Evolutionary conservation across 2,329 filamentous ascomycete genomes (phyloP).

Genomic region (Talaromyces rugulosus): DNA sequence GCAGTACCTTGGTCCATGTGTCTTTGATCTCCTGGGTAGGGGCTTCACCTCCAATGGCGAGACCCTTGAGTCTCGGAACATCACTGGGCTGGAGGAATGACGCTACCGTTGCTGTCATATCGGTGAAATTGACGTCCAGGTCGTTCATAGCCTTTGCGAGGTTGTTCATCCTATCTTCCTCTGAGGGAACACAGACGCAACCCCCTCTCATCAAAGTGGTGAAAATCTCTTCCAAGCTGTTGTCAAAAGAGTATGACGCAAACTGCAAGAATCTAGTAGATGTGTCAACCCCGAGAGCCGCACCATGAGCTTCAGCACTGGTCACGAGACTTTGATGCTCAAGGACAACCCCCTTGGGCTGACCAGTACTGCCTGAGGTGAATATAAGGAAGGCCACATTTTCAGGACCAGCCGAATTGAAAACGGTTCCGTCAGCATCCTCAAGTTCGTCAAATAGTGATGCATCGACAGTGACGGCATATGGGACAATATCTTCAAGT

Average conservation of each 20-base stretch:
- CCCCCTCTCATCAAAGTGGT: conserved; percentile 54
- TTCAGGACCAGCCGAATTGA: conserved; percentile 12
- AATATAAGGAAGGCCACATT: conserved; percentile 58
- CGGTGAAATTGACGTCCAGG: conserved; percentile 52
- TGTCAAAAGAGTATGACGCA: conserved; percentile 54
- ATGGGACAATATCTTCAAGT: conserved; percentile 39
- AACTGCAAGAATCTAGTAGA: conserved; percentile 58
- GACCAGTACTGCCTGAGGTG: conserved; percentile 52
- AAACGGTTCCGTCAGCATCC: background rate
- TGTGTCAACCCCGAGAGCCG: conserved; percentile 46
- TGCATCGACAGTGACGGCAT: conserved; percentile 30
- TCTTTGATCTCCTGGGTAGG: conserved; percentile 32
- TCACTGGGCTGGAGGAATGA: conserved; percentile 32
- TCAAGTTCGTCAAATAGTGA: conserved; percentile 13
- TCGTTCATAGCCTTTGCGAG: conserved; percentile 38
- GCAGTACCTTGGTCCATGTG: conserved; percentile 8
- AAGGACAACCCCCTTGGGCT: conserved; percentile 56
- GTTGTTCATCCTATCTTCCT: conserved; percentile 36
- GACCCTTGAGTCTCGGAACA: conserved; percentile 35
- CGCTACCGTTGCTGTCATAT: conserved; percentile 60
- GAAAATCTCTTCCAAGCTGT: conserved; percentile 52
- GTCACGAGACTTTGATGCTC: conserved; percentile 58
- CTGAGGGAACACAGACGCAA: conserved; percentile 56
- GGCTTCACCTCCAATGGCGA: conserved; percentile 41
- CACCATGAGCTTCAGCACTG: conserved; percentile 25